phyloP scores from a whole-genome alignment of 2,329 filamentous ascomycete species.

The Trichoderma brevicompactum region DNA sequence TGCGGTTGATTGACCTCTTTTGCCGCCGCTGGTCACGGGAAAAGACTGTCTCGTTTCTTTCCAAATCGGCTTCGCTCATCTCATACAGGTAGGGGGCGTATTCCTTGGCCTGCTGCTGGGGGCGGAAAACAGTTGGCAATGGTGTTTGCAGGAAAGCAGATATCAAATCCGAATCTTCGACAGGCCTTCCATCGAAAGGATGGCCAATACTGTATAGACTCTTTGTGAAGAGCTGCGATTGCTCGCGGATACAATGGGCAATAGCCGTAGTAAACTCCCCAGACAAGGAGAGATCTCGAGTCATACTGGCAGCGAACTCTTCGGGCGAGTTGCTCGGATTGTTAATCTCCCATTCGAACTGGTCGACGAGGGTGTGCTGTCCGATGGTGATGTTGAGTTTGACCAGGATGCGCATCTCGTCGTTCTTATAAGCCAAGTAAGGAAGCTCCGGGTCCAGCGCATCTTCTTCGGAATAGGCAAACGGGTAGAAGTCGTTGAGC shows the following conservation, averaged over 20 bases:
- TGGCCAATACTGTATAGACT: conserved; percentile 92
- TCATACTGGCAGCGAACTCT: conserved; percentile 89
- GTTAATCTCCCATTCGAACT: conserved; percentile 99
- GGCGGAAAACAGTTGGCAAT: conserved; percentile 80
- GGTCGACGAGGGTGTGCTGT: conserved; percentile 89
- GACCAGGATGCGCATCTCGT: conserved; percentile 95
- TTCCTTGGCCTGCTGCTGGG: conserved; percentile 91
- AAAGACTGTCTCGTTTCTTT: conserved; percentile 89
- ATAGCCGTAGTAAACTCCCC: conserved; percentile 98
- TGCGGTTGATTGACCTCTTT: conserved; percentile 91
- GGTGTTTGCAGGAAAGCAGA: conserved; percentile 86
- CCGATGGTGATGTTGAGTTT: conserved; percentile 98
- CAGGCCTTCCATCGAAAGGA: conserved; percentile 89
- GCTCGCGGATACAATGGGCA: conserved; percentile 95
- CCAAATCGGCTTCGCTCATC: conserved; percentile 85
- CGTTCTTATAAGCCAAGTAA: conserved; percentile 95
- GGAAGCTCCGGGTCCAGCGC: conserved; percentile 86
- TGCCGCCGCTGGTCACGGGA: conserved; percentile 91
- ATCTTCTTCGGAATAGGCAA: conserved; percentile 87
- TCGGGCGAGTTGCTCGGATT: conserved; percentile 92
- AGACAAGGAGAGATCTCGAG: conserved; percentile 83
- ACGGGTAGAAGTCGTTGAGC: conserved; percentile 89
- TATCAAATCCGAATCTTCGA: conserved; percentile 89
- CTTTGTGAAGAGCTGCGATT: conserved; percentile 90
- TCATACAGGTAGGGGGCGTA: conserved; percentile 94